Base-by-base conservation (phyloP, 1,139 yeast species). In the Martiniozyma asiatica region DNA sequence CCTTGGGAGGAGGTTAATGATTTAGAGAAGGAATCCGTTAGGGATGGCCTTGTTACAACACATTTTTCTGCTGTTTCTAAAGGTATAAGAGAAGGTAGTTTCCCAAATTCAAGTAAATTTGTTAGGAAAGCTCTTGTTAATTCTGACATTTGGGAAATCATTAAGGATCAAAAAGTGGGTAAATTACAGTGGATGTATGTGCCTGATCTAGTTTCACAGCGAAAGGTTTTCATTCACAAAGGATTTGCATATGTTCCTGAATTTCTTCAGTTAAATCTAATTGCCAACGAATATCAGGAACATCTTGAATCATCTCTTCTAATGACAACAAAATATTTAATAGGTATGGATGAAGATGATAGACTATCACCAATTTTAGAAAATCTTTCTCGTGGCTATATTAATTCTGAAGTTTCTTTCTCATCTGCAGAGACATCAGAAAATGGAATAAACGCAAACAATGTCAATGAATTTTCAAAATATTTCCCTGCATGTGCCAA, bases 331-430 rank as follows among this genome's bases (percentile, higher is more conserved):
- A 80, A 79, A 44, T 68, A 80, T 15, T 58, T 87, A 32, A 94
- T 96, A 3, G 64, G 92, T 13, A 59, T 89, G 33, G 95, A 85
- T 47, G 97, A 89, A 56, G 96, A 87, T 48, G 94, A 85, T 50
- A 64, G 99, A 36, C 56, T 89, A 28, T 58, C 84, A 27, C 97
- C 97, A 1, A 70, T 92, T 18, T 61, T 89, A 37, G 73, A 73
- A 47, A 85, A 85, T 46, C 56, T 89, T 32, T 73, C 93, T 0
- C 66, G 69, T 24, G 93, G 92, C 34, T 82, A 80, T 49, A 62
- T 75, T 2, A 63, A 68, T 38, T 51, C 68, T 38, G 74, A 77
- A 42, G 74, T 69, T 40, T 33, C 42, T 5, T 26, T 25, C 2
- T 18, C 27, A 6, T 20, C 26, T 6, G 14, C 20, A 30, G 58